Evolutionary conservation across 2,329 filamentous ascomycete genomes (phyloP).

Genomic region (Paraphoma sp.): DNA sequence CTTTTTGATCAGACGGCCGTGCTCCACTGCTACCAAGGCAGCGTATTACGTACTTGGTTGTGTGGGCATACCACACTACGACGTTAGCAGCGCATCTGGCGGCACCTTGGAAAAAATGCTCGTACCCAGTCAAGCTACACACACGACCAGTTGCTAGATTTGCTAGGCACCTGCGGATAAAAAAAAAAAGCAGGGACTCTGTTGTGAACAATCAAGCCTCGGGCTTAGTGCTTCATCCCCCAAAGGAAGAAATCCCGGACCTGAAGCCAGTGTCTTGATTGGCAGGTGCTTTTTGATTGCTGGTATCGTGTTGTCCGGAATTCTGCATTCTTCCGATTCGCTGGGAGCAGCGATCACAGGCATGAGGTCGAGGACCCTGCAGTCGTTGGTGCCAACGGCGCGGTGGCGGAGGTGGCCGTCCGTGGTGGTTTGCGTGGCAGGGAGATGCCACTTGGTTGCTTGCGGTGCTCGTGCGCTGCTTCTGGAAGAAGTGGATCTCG

Average conservation of each 20-base stretch:
- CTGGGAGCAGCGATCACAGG: slow-evolving; percentile 9
- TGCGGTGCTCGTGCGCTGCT: slow-evolving; percentile 20
- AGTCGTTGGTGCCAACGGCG: slow-evolving; percentile 18
- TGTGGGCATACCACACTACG: slow-evolving; percentile 21
- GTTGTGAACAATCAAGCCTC: slow-evolving; percentile 1
- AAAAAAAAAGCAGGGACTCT: too few species aligned
- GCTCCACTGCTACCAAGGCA: slow-evolving; percentile 18
- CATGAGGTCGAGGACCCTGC: slow-evolving; percentile 24
- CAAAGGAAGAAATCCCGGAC: background rate
- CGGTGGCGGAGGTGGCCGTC: slow-evolving; percentile 8
- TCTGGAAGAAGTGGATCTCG: slow-evolving; percentile 23
- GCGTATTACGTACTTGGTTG: slow-evolving; percentile 29
- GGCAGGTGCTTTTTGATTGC: slow-evolving; percentile 4
- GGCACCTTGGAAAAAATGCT: slow-evolving; percentile 11
- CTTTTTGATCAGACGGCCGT: slow-evolving; percentile 17
- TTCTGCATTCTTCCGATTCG: slow-evolving; percentile 15
- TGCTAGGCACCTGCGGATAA: too few species aligned
- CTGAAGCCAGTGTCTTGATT: background rate
- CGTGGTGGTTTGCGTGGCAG: slow-evolving; percentile 4
- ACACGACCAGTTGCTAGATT: slow-evolving; percentile 8
- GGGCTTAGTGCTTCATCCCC: slow-evolving; percentile 9
- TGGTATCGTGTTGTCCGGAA: slow-evolving; percentile 14
- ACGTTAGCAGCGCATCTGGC: slow-evolving; percentile 11
- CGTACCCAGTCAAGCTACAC: too few species aligned
- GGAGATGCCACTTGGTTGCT: slow-evolving; percentile 13